A percentile compares a stretch with the other conserved stretches of the same genome.
These are phyloP conservation scores for Coffea canephora DNA, from an alignment of 257 asterid genomes.

Conservation along the genomic window DNA sequence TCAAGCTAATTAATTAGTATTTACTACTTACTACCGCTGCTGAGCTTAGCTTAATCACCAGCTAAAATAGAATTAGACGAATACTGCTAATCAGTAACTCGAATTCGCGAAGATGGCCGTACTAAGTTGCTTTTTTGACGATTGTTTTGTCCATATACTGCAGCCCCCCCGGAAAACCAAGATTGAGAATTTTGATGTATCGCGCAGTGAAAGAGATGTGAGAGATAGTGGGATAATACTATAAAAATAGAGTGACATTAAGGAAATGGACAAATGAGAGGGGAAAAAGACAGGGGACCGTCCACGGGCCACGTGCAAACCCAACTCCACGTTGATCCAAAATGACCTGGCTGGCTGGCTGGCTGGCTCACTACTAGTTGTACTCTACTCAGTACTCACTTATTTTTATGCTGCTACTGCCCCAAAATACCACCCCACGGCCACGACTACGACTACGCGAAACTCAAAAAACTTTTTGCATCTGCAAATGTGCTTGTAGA, in stretches of 20 bases:
- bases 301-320: constrained; percentile 93
- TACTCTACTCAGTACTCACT: neutral
- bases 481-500: too few species aligned
- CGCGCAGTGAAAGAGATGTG: constrained; percentile 58
- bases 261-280: constrained; percentile 59
- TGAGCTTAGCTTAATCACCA: neutral
- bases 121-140: neutral
- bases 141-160: constrained; percentile 1
- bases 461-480: neutral
- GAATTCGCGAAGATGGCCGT: neutral
- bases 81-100: neutral
- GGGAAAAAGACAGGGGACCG: constrained; percentile 70
- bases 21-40: too few species aligned
- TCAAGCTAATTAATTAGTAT: neutral
- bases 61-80: too few species aligned
- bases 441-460: neutral
- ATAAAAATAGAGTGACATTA: constrained; percentile 30
- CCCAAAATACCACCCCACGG: neutral
- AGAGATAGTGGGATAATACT: constrained; percentile 37
- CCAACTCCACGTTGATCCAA: constrained; percentile 33
- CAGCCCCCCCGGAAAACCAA: constrained; percentile 1
- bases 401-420: neutral
- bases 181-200: constrained; percentile 23
- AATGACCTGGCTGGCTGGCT: constrained; percentile 17
- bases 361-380: neutral